Conservation (phyloP, 208 protist genomes). For the Porcisia deanei region DNA sequence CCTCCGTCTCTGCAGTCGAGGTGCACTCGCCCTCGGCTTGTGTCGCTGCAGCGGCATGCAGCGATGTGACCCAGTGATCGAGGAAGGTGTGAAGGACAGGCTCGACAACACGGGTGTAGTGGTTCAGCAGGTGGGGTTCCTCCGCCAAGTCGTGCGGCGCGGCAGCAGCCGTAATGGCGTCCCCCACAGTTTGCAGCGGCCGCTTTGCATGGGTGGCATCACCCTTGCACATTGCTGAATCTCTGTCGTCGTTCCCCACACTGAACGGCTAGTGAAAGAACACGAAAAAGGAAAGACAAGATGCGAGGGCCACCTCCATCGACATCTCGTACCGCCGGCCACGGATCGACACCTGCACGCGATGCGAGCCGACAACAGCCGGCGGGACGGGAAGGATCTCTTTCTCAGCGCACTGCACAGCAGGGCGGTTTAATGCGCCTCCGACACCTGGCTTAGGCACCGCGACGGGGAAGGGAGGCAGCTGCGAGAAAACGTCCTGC, state of each 20-base stretch:
- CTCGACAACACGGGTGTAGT: conserved; percentile 18
- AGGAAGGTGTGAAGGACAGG: conserved; percentile 20
- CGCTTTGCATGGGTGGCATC: not conserved
- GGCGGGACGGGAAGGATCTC: conserved; percentile 12
- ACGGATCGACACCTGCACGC: conserved; percentile 65
- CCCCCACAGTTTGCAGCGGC: conserved; percentile 16
- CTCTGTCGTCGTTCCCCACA: not conserved
- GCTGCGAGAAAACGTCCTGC: conserved; percentile 7
- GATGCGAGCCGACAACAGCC: conserved; percentile 23
- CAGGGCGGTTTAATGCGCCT: not conserved
- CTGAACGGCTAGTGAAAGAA: conserved; percentile 53
- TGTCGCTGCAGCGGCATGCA: not conserved
- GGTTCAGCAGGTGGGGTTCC: conserved; percentile 10
- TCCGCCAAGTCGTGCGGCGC: not conserved
- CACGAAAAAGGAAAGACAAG: conserved; percentile 48
- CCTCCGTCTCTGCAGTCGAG: not conserved
- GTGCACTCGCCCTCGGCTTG: not conserved
- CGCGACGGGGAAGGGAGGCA: not conserved
- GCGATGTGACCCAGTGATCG: not conserved
- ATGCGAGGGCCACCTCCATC: conserved; percentile 44
- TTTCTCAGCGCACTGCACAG: not conserved
- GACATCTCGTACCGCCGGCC: conserved; percentile 74
- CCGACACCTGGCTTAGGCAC: not conserved
- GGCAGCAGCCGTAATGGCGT: conserved; percentile 5
- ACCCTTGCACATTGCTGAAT: not conserved